Evolutionary conservation across 2,329 filamentous ascomycete genomes (phyloP), one percentile per base, ranked within the genome.

Genomic region (Fusarium neocosmosporiellum): DNA sequence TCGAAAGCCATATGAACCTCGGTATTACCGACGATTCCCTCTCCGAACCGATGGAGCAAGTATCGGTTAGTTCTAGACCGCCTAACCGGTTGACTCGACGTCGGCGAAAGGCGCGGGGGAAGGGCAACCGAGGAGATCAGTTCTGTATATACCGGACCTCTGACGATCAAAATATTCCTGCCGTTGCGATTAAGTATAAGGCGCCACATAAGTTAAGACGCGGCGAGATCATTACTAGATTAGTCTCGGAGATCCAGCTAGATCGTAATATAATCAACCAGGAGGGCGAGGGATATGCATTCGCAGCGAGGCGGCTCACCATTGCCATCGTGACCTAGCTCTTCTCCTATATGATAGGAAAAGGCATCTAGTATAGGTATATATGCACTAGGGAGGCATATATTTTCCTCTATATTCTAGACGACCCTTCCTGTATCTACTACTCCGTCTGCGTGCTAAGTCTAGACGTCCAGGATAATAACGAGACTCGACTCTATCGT

Each of bases 1-100:
- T 84, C 53, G 76, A 83, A 65, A 83, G 78, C 71, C 77, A 83
- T 57, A 82, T 77, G 3, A 83, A 82, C 61, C 75, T 82, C 18
- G 76, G 79, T 5, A 36, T 31, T 39, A 66, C 43, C 37, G 73
- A 78, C 14, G 62, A 78, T 53, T 64, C 48, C 57, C 54, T 79
- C 20, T 77, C 77, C 33, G 53, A 76, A 34, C 69, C 77, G 14
- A 29, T 78, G 29, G 75, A 81, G 39, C 50, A 71, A 5, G 39
- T 43, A 5, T 41, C n/a, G 11, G 2, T 22, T 2, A 2, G 39
- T 22, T 43, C 39, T 1, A 4, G 39, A 4, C 39, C 20, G 3
- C 2, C 20, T 3, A 22, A 1, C 39, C 39, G 7, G 2, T 13
- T 7, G 11, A 14, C 11, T 5, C 39, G 39, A 4, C 39, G 39